Conservation (phyloP, 306 rosid genomes). For the Cucurbita ficifolia region DNA sequence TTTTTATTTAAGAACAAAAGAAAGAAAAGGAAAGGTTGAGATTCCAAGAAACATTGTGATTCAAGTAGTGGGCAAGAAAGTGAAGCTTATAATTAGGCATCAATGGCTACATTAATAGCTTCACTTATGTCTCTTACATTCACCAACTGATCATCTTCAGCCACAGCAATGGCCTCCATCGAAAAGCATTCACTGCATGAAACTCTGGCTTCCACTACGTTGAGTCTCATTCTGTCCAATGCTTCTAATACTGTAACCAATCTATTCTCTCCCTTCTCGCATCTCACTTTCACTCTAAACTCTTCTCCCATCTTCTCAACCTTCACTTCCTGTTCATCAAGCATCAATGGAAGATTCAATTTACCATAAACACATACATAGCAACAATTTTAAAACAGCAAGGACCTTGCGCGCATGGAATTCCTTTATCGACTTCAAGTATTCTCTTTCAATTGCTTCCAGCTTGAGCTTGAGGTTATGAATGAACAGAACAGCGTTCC, state of each 20-base stretch:
- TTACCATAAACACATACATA: too few species aligned
- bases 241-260: constrained; percentile 53
- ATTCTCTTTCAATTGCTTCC: constrained; percentile 18
- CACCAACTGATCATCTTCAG: constrained; percentile 21
- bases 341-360: not conserved
- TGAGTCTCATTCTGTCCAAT: constrained; percentile 46
- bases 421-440: constrained; percentile 2
- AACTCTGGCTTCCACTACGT: constrained; percentile 58
- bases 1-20: not conserved
- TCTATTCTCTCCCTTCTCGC: constrained; percentile 45
- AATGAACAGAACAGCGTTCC: constrained; percentile 11
- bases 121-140: constrained; percentile 29
- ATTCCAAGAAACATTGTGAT: not conserved
- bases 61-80: not conserved
- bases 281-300: constrained; percentile 35
- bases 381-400: too few species aligned
- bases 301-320: constrained; percentile 47
- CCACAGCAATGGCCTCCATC: constrained; percentile 54
- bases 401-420: constrained; percentile 10
- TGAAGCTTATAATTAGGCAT: not conserved
- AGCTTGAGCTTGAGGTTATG: constrained; percentile 21
- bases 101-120: constrained; percentile 33
- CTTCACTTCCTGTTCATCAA: constrained; percentile 43
- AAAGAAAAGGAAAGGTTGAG: not conserved
- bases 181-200: constrained; percentile 41